A percentile compares a stretch with the other conserved stretches of the same genome.
Conservation (phyloP, 495 filamentous ascomycete genomes). For the Aspergillus leporis region DNA sequence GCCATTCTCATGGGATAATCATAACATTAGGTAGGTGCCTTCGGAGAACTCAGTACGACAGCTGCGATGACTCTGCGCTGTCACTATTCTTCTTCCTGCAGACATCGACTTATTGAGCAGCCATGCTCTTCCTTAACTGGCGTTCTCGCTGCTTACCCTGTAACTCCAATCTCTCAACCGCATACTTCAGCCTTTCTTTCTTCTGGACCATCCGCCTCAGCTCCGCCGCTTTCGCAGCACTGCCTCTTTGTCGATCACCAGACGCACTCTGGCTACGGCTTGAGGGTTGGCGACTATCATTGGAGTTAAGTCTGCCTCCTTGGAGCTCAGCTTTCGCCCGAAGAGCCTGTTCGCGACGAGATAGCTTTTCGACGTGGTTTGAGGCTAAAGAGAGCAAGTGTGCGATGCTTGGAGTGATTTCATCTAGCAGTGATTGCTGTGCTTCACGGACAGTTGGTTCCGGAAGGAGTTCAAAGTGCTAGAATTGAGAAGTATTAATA, state of each 20-base stretch:
- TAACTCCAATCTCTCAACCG: conserved; percentile 69
- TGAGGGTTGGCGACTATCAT: conserved; percentile 31
- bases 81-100: background rate
- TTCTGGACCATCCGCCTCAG: conserved; percentile 67
- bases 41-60: background rate
- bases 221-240: conserved; percentile 55
- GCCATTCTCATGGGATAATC: background rate
- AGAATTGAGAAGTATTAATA: conserved; percentile 5
- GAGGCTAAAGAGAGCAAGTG: conserved; percentile 64
- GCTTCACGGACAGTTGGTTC: conserved; percentile 66
- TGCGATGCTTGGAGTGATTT: conserved; percentile 73
- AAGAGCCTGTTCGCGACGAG: conserved; percentile 67
- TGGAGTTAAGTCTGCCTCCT: conserved; percentile 61
- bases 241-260: conserved; percentile 33
- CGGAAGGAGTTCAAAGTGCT: conserved; percentile 82
- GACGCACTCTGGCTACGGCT: conserved; percentile 22
- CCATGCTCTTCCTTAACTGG: conserved; percentile 82
- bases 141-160: conserved; percentile 68
- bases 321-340: conserved; percentile 70
- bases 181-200: conserved; percentile 77
- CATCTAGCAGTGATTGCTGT: conserved; percentile 66
- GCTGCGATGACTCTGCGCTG: background rate
- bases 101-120: conserved; percentile 35
- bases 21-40: background rate
- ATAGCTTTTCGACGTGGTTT: conserved; percentile 70